Percentiles rank a stretch among this genome's conserved stretches.
phyloP scores from a whole-genome alignment of 192 early-diverging fungal species.

The Thamnidium elegans region DNA sequence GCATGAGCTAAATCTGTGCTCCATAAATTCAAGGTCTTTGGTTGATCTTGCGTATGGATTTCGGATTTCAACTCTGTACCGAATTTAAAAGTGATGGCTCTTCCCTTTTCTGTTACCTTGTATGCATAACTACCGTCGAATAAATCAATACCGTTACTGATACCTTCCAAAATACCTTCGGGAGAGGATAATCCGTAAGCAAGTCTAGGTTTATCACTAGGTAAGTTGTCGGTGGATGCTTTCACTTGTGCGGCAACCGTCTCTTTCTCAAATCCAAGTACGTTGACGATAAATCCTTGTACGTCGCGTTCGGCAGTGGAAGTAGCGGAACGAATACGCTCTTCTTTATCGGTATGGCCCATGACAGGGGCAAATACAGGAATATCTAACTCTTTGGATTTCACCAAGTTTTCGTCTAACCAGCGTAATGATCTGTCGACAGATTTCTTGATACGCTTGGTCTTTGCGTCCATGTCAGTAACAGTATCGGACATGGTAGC shows the following conservation, averaged over 20 bases:
- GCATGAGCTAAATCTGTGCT: slow-evolving; percentile 52
- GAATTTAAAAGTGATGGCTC: slow-evolving; percentile 60
- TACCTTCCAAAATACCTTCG: slow-evolving; percentile 49
- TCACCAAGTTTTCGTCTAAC: slow-evolving; percentile 42
- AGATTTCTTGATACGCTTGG: slow-evolving; percentile 43
- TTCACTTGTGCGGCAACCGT: slow-evolving; percentile 35
- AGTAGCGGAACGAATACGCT: slow-evolving; percentile 44
- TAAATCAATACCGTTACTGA: slow-evolving; percentile 61
- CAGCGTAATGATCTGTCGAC: slow-evolving; percentile 49
- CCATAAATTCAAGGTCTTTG: slow-evolving; percentile 54
- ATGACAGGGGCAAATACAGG: slow-evolving; percentile 50
- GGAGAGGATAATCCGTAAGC: slow-evolving; percentile 52
- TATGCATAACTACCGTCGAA: slow-evolving; percentile 70
- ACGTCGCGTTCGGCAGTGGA: slow-evolving; percentile 45
- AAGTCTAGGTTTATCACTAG: slow-evolving; percentile 52
- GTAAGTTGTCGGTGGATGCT: slow-evolving; percentile 47
- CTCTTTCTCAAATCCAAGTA: slow-evolving; percentile 34
- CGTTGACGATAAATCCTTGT: slow-evolving; percentile 52
- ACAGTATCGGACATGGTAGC: slow-evolving; percentile 43
- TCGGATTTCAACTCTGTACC: slow-evolving; percentile 9
- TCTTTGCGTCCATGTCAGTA: slow-evolving; percentile 34
- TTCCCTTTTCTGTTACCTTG: slow-evolving; percentile 62
- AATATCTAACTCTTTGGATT: slow-evolving; percentile 33
- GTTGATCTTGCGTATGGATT: not conserved
- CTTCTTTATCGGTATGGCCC: slow-evolving; percentile 44